Evolutionary conservation across 1,284 basidiomycete species (phyloP), one percentile per base, ranked within the genome.

Genomic region (Apiotrichum veenhuisii): DNA sequence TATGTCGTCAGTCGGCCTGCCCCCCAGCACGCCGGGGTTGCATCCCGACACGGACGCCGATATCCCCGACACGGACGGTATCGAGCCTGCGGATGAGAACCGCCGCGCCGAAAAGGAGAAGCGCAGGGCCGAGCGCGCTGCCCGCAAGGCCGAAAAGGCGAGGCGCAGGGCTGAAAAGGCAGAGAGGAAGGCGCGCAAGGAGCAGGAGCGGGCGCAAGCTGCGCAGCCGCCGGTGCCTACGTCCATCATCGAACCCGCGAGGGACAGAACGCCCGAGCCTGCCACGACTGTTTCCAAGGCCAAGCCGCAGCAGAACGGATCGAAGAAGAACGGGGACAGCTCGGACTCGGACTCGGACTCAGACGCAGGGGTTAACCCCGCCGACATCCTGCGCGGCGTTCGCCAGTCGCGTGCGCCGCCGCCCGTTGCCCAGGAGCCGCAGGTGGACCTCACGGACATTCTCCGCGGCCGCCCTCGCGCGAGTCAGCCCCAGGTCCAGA

Each of bases 61-160:
- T 20, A 20, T 50, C 5, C 37, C 48, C 36, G 46, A 48, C 34
- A 40, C 37, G 48, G 48, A 38, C 48, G 22, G 22, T 18, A 48
- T 36, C 33, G 48, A 50, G 41, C 22, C 41, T 17, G 37, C 11
- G 17, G 48, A 38, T 23, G 37, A 40, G 12, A 25, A 30, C 37
- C 33, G 22, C 23, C 48, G 48, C 12, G 48, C 49, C 44, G 44
- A 45, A 12, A 45, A 33, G 44, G 26, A 45, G 49, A 20, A 22
- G 8, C 46, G 46, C 22, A 49, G 42, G 26, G 54, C 50, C 27
- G 43, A 50, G 26, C 48, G 54, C 41, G 56, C 33, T 22, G 54
- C 30, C 40, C 38, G 40, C 37, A 26, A 36, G 42, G 53, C 43
- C 11, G 22, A 40, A 7, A 23, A 25, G 22, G 45, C 45, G 34